These are phyloP conservation scores for Tephrocybe sp. DNA, from an alignment of 768 basidiomycete species.

Conservation along the genomic window DNA sequence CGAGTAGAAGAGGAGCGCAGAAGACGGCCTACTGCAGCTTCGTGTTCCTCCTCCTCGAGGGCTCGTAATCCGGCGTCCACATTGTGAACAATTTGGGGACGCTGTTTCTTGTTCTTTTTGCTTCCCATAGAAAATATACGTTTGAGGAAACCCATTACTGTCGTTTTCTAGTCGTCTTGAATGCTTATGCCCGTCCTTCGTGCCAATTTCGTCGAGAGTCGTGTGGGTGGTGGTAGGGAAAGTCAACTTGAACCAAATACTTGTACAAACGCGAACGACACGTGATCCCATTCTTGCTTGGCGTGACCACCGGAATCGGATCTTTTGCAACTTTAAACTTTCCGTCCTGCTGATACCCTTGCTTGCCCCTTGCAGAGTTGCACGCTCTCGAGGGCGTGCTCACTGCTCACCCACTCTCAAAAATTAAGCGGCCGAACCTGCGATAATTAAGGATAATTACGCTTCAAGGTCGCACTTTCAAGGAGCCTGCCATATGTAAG, in stretches of 20 bases:
- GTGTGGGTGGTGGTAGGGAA: constrained; percentile 9
- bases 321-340: too few relatives aligned
- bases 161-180: constrained; percentile 5
- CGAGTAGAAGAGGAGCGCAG: constrained; percentile 75
- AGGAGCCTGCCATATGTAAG: too few relatives aligned
- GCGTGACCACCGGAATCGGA: background rate
- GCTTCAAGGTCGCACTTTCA: too few relatives aligned
- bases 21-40: constrained; percentile 49
- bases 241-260: constrained; percentile 41
- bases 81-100: constrained; percentile 26
- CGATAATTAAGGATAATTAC: too few relatives aligned
- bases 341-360: background rate
- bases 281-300: constrained; percentile 23
- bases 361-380: too few relatives aligned
- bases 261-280: constrained; percentile 33
- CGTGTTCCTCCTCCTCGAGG: constrained; percentile 51
- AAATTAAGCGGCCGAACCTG: too few relatives aligned
- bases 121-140: constrained; percentile 68
- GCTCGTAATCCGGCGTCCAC: constrained; percentile 17
- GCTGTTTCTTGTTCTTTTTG: constrained; percentile 54
- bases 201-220: constrained; percentile 17
- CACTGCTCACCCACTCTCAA: too few relatives aligned
- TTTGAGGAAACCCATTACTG: constrained; percentile 67
- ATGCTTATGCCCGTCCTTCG: constrained; percentile 17
- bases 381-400: too few relatives aligned